A percentile compares a stretch with the other conserved stretches of the same genome.
Evolutionary conservation across 108 stramenopile genomes (phyloP).

Genomic region (Parietichytrium sp.): DNA sequence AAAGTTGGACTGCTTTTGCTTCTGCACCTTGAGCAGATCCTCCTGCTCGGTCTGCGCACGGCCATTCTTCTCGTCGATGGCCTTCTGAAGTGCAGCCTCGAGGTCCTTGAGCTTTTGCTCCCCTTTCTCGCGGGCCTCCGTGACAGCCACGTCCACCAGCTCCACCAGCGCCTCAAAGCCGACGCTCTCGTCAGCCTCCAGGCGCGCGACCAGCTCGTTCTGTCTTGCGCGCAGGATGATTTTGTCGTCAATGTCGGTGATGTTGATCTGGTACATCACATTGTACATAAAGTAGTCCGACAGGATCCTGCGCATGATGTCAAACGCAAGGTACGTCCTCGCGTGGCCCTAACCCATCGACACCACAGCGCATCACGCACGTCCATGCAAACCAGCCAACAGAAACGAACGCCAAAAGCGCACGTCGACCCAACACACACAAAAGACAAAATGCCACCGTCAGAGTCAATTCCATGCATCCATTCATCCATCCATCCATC

Average conservation of each 20-base stretch:
- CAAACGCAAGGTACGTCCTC: conserved; percentile 85
- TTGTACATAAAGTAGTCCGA: conserved; percentile 89
- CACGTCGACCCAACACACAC: not conserved
- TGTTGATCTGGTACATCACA: conserved; percentile 79
- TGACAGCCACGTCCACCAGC: not conserved
- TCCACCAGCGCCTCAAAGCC: not conserved
- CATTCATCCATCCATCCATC: too few species aligned
- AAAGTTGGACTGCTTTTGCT: conserved; percentile 58
- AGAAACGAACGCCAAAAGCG: not conserved
- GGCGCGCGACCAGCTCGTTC: conserved; percentile 39
- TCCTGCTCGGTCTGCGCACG: conserved; percentile 59
- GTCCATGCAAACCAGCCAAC: not conserved
- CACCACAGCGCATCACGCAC: not conserved
- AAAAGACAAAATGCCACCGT: not conserved
- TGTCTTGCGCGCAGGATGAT: conserved; percentile 83
- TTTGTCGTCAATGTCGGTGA: conserved; percentile 95
- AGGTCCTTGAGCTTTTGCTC: conserved; percentile 57
- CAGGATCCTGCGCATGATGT: conserved; percentile 85
- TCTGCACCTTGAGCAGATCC: conserved; percentile 61
- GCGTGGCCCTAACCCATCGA: too few species aligned
- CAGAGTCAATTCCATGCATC: too few species aligned
- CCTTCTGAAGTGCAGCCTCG: conserved; percentile 58
- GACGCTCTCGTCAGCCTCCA: conserved; percentile 1
- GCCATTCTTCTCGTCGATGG: conserved; percentile 57
- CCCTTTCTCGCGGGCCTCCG: conserved; percentile 44